A percentile compares a stretch with the other conserved stretches of the same genome.
Conservation (phyloP, 129 eudicot species). For the Silybum marianum region DNA sequence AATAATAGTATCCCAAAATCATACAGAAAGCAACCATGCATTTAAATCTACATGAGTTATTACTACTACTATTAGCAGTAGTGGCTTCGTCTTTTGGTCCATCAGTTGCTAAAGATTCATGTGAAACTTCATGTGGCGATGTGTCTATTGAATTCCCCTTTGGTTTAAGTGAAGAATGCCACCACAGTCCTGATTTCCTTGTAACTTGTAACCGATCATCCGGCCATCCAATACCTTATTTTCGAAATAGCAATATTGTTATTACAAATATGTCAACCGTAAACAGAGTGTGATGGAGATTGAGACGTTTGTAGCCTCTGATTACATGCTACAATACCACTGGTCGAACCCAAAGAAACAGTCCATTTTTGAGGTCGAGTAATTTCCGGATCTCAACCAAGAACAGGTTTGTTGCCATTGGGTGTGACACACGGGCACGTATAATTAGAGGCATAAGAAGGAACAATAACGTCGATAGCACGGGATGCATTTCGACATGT, state of each 20-base stretch:
- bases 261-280: slow-evolving; percentile 14
- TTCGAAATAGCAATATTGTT: background rate
- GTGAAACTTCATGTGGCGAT: slow-evolving; percentile 26
- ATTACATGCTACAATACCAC: slow-evolving; percentile 28
- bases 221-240: background rate
- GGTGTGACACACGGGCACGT: slow-evolving; percentile 19
- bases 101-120: slow-evolving; percentile 14
- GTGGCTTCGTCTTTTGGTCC: background rate
- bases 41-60: background rate
- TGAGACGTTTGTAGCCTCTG: slow-evolving; percentile 16
- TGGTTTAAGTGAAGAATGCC: slow-evolving; percentile 23
- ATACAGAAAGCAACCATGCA: slow-evolving; percentile 8
- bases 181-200: background rate
- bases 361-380: background rate
- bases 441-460: background rate
- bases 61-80: background rate
- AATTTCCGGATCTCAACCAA: slow-evolving; percentile 4
- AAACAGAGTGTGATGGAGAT: slow-evolving; percentile 17
- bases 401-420: slow-evolving; percentile 33
- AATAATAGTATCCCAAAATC: background rate
- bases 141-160: slow-evolving; percentile 17
- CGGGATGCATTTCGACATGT: slow-evolving; percentile 22
- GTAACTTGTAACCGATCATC: slow-evolving; percentile 21
- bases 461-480: background rate
- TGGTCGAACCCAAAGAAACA: background rate